These are phyloP conservation scores for Rhexocercosporidium sp. DNA, from an alignment of 2,329 filamentous ascomycete genomes.

Conservation along the genomic window DNA sequence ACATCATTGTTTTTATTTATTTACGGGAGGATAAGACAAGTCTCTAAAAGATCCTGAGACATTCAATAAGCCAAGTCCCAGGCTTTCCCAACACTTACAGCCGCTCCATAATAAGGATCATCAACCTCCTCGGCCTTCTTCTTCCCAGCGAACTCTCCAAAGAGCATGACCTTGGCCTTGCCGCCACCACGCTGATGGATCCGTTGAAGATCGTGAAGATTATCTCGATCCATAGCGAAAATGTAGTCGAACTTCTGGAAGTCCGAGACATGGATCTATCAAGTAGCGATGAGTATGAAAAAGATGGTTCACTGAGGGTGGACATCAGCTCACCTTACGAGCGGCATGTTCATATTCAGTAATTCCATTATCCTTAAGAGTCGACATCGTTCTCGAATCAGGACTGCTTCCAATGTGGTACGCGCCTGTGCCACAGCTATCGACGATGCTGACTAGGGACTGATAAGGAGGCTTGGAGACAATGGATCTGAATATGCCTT, in stretches of 20 bases:
- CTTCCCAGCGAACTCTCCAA: slow-evolving; percentile 79
- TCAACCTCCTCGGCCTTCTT: slow-evolving; percentile 72
- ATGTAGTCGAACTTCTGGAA: slow-evolving; percentile 91
- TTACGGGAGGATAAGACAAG: too few relatives aligned
- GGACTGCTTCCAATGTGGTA: slow-evolving; percentile 82
- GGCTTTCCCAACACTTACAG: too few relatives aligned
- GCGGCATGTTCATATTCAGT: slow-evolving; percentile 77
- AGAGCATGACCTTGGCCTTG: slow-evolving; percentile 76
- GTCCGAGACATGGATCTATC: slow-evolving; percentile 65
- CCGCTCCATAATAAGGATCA: slow-evolving; percentile 93
- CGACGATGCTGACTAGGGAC: slow-evolving; percentile 68
- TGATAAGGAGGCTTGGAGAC: slow-evolving; percentile 64
- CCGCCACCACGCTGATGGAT: slow-evolving; percentile 59
- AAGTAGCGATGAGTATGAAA: slow-evolving; percentile 18
- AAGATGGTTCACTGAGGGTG: too few relatives aligned
- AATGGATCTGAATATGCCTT: slow-evolving; percentile 85
- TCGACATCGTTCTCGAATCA: slow-evolving; percentile 83
- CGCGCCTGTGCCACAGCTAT: slow-evolving; percentile 87
- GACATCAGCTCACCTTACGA: slow-evolving; percentile 63
- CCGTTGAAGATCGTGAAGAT: slow-evolving; percentile 72
- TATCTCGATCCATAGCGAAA: slow-evolving; percentile 90
- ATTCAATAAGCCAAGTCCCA: too few relatives aligned
- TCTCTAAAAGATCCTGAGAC: too few relatives aligned
- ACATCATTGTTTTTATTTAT: too few relatives aligned
- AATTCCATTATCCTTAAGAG: slow-evolving; percentile 76